Base-by-base conservation (phyloP, 352 stramenopile genomes). In the Peronospora tabacina region DNA sequence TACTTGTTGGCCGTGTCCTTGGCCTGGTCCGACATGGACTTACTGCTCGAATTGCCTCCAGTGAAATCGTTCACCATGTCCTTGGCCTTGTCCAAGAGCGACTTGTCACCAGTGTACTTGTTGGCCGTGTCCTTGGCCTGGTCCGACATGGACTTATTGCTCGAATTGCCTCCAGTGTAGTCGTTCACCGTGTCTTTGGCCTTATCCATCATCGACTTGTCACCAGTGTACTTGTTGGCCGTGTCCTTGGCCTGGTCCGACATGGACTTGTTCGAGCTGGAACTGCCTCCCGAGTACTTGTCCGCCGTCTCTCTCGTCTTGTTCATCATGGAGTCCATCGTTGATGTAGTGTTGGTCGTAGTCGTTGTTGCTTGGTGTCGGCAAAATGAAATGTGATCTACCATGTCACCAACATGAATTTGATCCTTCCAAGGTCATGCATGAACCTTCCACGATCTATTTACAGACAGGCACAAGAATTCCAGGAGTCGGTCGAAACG, bases 321-420 rank as follows among this genome's bases (percentile, higher is more conserved):
- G 48, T 67, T 47, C 20, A 63, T 13, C 36, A 67, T 64, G 36
- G 57, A 62, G 34, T 57, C 52, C 52, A 66, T 66, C 15, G 51
- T 57, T 11, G 22, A 13, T 15, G 32, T 9, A 7, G 35, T 40
- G 15, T 20, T 40, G 28, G 28, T 32, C 5, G 9, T 30, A 10
- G 28, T 12, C 11, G 10, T 12, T 32, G 28, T 32, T 32, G 28
- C 28, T 32, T 32, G 28, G 11, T 12, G 28, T 32, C 28, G 11
- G 28, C 28, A 32, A 32, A 32, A 32, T 32, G 0, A 32, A 32
- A 32, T 12, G 28, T 32, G 28, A 32, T 12, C 10, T 12, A 32
- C 12, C 28, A 32, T 32, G 10, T 32, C 28, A 32, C 28, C 28
- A 12, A 26, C 10, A 32, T 12, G 2, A 12, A 32, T 32, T 8